These are phyloP conservation scores for Pachysandra terminalis DNA, from an alignment of 164 flowering plant genomes.

Conservation along the genomic window DNA sequence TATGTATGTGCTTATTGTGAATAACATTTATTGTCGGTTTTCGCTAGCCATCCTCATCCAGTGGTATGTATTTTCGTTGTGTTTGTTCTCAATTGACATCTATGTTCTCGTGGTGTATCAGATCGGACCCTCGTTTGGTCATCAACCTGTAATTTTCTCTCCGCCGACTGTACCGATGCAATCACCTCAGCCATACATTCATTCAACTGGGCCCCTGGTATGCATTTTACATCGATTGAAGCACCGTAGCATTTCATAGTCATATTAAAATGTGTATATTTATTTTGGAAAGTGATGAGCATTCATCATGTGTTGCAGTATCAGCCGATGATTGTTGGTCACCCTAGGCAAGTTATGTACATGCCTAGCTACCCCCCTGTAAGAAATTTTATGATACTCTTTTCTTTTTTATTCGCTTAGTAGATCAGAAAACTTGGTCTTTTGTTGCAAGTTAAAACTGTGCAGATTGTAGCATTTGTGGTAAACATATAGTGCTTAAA, in stretches of 20 bases:
- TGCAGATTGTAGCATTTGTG: neutral
- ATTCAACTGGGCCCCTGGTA: conserved; percentile 81
- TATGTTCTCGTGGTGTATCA: conserved; percentile 24
- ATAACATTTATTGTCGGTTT: too few species aligned
- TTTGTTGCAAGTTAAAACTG: neutral
- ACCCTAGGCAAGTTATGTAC: conserved; percentile 56
- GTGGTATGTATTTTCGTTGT: too few species aligned
- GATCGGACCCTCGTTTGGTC: conserved; percentile 78
- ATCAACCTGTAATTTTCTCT: conserved; percentile 69
- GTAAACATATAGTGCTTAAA: too few species aligned
- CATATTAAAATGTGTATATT: too few species aligned
- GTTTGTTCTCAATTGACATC: neutral
- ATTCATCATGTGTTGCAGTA: conserved; percentile 34
- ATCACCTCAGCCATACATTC: conserved; percentile 67
- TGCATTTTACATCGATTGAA: neutral
- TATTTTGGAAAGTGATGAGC: neutral
- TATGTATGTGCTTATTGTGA: too few species aligned
- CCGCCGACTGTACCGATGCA: conserved; percentile 56
- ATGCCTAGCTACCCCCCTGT: conserved; percentile 55
- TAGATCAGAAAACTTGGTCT: neutral
- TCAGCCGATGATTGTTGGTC: conserved; percentile 65
- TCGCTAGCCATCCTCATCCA: too few species aligned
- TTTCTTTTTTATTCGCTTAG: too few species aligned
- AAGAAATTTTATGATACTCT: conserved; percentile 2
- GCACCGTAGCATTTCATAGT: neutral